phyloP scores from a whole-genome alignment of 2,329 filamentous ascomycete species.

The Gnomoniopsis smithogilvyi region DNA sequence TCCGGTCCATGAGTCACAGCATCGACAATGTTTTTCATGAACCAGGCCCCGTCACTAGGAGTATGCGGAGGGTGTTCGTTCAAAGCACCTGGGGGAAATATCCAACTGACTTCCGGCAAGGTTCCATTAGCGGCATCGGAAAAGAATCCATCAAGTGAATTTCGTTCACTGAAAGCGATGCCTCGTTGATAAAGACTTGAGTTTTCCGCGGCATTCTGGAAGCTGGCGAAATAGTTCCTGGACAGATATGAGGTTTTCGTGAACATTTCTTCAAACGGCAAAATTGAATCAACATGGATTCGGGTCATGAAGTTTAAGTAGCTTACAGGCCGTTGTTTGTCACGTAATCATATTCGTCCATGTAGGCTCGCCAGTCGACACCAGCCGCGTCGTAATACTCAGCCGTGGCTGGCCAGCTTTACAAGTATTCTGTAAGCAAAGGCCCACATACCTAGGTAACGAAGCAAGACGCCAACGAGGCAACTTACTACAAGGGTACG shows the following conservation, averaged over 20 bases:
- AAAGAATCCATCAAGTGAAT: conserved; percentile 47
- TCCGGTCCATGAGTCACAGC: conserved; percentile 44
- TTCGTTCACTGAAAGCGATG: conserved; percentile 36
- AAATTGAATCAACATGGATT: too few species aligned
- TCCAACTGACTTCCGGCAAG: conserved; percentile 48
- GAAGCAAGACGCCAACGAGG: too few species aligned
- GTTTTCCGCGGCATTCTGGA: conserved; percentile 38
- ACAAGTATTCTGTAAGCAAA: too few species aligned
- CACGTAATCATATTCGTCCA: conserved; percentile 45
- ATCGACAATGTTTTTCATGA: conserved; percentile 50
- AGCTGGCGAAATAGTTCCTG: conserved; percentile 45
- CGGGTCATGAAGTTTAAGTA: too few species aligned
- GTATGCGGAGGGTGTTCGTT: conserved; percentile 52
- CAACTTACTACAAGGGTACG: conserved; percentile 41
- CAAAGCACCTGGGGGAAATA: conserved; percentile 48
- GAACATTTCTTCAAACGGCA: too few species aligned
- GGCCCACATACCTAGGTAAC: too few species aligned
- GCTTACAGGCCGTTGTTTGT: conserved; percentile 49
- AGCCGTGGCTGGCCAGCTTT: conserved; percentile 45
- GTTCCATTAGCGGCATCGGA: conserved; percentile 45
- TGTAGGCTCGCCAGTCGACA: conserved; percentile 48
- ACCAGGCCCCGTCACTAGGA: conserved; percentile 52
- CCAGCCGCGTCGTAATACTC: conserved; percentile 46
- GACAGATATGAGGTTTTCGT: too few species aligned
- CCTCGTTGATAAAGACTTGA: conserved; percentile 43